Evolutionary conservation across 768 basidiomycete species (phyloP), one percentile per base, ranked within the genome.

Genomic region (Boletus tomentosulus): DNA sequence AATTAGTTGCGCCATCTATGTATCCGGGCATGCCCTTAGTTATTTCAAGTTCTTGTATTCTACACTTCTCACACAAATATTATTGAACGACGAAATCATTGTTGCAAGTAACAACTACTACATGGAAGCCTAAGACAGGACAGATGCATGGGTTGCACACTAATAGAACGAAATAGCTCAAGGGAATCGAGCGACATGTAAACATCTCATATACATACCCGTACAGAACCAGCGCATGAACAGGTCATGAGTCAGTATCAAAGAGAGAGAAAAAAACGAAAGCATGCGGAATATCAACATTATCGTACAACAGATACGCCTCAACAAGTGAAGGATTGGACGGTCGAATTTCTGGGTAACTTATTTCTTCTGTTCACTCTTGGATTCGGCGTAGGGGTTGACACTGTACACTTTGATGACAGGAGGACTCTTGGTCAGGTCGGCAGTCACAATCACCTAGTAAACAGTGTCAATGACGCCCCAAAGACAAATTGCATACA

Each of bases 381-480:
- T 81, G 58, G 74, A 71, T 56, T 80, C 79, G 39, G 90, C 86
- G 70, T 90, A 95, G 8, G 93, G 93, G 67, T 94, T 94, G 65
- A 93, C 89, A 63, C 92, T 93, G 78, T 94, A 94, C 53, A 98
- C 93, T 72, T 97, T 95, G 78, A 98, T 89, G 64, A 98, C 91
- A 4, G 94, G 94, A 38, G 94, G 94, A 62, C 89, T 92, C 82
- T 96, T 97, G 57, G 92, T 92, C 62, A 96, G 73, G 70, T 98
- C 94, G 31, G 92, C 92, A 39, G 93, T 95, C 61, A 97, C 86
- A 64, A 97, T 95, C 61, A 95, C 92, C 91, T 93, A 61, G 12
- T 34, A 3, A 54, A 13, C 9, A 3, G 27, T 33, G 12, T 64
- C 22, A 68, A 43, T 39, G 27, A 27, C 19, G 4, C 46, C 51